Conservation (phyloP, 1,139 yeast species). For the Scheffersomyces titani region DNA sequence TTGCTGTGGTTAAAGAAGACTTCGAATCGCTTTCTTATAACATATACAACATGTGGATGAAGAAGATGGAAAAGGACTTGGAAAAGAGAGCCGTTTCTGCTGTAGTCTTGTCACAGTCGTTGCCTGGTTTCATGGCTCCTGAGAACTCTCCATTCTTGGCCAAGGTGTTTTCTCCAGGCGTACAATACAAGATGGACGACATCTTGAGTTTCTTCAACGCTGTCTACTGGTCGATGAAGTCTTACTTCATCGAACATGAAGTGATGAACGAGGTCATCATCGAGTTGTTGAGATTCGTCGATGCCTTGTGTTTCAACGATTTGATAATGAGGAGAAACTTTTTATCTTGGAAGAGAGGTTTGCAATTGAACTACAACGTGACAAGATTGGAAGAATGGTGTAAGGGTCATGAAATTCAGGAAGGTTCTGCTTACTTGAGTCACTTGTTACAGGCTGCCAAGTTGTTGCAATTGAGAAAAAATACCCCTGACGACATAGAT, state of each 20-base stretch:
- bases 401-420: constrained; percentile 88
- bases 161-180: constrained; percentile 74
- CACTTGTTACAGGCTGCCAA: constrained; percentile 95
- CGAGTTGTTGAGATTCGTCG: constrained; percentile 83
- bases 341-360: constrained; percentile 96
- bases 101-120: constrained; percentile 88
- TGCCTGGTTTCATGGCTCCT: constrained; percentile 94
- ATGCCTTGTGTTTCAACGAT: constrained; percentile 94
- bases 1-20: constrained; percentile 91
- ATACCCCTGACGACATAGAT: constrained; percentile 86
- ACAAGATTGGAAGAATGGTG: constrained; percentile 99
- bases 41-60: constrained; percentile 97
- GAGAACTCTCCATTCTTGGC: constrained; percentile 84
- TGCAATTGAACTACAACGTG: constrained; percentile 93
- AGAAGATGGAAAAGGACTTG: constrained; percentile 86
- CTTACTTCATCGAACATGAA: constrained; percentile 82
- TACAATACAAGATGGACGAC: constrained; percentile 92
- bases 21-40: constrained; percentile 91
- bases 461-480: constrained; percentile 86
- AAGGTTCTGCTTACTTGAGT: constrained; percentile 83
- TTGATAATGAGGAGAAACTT: constrained; percentile 93
- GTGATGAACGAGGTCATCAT: constrained; percentile 84
- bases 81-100: constrained; percentile 94
- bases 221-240: constrained; percentile 92
- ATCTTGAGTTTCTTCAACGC: constrained; percentile 85